Conservation (phyloP, 2,329 filamentous ascomycete species). For the Paecilomyces niveus region DNA sequence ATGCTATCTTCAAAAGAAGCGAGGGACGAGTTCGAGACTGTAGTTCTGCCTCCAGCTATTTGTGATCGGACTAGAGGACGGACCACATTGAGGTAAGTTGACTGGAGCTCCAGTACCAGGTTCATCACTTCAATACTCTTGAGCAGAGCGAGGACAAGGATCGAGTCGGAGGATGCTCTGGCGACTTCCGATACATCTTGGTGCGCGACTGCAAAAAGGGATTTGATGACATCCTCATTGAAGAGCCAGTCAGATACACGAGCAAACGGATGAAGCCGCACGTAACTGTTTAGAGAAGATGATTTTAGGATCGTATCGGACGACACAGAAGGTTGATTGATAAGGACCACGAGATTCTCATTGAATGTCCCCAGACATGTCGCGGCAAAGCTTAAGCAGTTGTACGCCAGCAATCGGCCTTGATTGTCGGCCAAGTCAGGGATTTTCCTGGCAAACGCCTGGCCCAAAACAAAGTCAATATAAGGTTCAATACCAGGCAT, state of each 20-base stretch:
- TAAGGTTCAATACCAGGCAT: slow-evolving; percentile 86
- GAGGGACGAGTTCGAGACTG: slow-evolving; percentile 68
- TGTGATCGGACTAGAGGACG: slow-evolving; percentile 68
- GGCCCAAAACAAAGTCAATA: slow-evolving; percentile 80
- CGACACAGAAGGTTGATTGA: slow-evolving; percentile 67
- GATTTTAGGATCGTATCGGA: slow-evolving; percentile 70
- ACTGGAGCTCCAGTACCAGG: slow-evolving; percentile 75
- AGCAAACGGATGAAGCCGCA: slow-evolving; percentile 83
- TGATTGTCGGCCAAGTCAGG: slow-evolving; percentile 64
- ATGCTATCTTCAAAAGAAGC: slow-evolving; percentile 90
- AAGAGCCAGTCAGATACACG: slow-evolving; percentile 98
- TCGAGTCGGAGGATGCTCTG: slow-evolving; percentile 67
- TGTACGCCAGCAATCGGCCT: slow-evolving; percentile 65
- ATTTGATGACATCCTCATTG: slow-evolving; percentile 77
- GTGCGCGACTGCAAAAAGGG: slow-evolving; percentile 71
- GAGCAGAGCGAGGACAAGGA: slow-evolving; percentile 70
- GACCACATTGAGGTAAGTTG: slow-evolving; percentile 86
- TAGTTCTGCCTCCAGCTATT: slow-evolving; percentile 49
- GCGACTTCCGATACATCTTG: slow-evolving; percentile 68
- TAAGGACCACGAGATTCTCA: slow-evolving; percentile 81
- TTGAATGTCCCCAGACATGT: slow-evolving; percentile 82
- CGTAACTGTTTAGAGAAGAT: slow-evolving; percentile 70
- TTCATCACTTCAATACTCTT: slow-evolving; percentile 79
- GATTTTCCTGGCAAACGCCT: slow-evolving; percentile 63
- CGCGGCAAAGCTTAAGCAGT: slow-evolving; percentile 76